Evolutionary conservation across 2,329 filamentous ascomycete species (phyloP).

Genomic region (Paraphoma chrysanthemicola): DNA sequence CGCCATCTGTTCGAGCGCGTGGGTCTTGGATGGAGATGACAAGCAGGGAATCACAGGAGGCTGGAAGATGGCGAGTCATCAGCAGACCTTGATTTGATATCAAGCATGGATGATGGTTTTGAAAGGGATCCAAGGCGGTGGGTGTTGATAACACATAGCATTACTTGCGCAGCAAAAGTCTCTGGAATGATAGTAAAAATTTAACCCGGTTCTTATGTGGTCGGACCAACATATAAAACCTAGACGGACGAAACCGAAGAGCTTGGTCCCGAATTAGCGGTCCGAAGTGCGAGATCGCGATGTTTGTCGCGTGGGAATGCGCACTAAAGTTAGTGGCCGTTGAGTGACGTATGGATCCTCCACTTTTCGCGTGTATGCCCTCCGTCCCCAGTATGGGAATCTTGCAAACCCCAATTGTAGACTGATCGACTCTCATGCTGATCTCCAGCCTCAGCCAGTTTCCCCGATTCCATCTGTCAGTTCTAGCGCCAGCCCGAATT

Average conservation of each 20-base stretch:
- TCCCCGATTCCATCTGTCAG: background rate
- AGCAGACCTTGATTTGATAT: constrained; percentile 31
- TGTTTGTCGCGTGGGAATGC: constrained; percentile 6
- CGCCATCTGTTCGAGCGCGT: constrained; percentile 37
- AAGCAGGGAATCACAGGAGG: constrained; percentile 12
- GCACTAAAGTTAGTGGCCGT: constrained; percentile 20
- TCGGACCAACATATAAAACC: too few relatives aligned
- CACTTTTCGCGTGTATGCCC: constrained; percentile 8
- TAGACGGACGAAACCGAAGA: too few relatives aligned
- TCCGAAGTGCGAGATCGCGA: too few relatives aligned
- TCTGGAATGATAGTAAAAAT: too few relatives aligned
- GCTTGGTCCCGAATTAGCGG: too few relatives aligned
- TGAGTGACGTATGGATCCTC: constrained; percentile 28
- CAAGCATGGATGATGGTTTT: background rate
- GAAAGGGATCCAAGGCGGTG: too few relatives aligned
- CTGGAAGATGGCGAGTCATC: constrained; percentile 40
- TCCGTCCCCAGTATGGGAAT: background rate
- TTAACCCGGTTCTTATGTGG: too few relatives aligned
- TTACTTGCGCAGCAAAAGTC: too few relatives aligned
- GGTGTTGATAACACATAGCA: too few relatives aligned
- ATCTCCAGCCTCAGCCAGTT: constrained; percentile 7
- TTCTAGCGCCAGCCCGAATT: background rate
- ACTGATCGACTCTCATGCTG: constrained; percentile 5
- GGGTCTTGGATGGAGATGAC: constrained; percentile 24
- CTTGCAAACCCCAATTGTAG: background rate